Percentiles rank a stretch among this genome's conserved stretches.
phyloP scores from a whole-genome alignment of 1,139 yeast genomes.

The Meyerozyma smithsonii region DNA sequence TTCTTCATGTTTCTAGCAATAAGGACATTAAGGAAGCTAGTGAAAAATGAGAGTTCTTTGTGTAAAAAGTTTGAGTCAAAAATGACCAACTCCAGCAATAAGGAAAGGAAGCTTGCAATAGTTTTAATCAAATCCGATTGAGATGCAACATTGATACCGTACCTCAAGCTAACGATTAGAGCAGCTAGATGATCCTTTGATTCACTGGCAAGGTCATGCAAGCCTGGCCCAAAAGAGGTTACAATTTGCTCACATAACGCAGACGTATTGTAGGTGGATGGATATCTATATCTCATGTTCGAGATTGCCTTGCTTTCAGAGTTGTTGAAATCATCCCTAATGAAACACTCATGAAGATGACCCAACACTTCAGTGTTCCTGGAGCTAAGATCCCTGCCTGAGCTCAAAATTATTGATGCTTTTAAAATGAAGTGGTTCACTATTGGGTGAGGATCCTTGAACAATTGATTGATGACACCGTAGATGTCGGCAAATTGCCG shows the following conservation, averaged over 20 bases:
- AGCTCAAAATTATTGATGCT: slow-evolving; percentile 53
- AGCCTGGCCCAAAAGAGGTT: slow-evolving; percentile 37
- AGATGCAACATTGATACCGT: slow-evolving; percentile 31
- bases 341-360: slow-evolving; percentile 44
- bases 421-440: slow-evolving; percentile 72
- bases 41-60: slow-evolving; percentile 27
- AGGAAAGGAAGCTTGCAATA: slow-evolving; percentile 21
- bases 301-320: slow-evolving; percentile 19
- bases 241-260: slow-evolving; percentile 27
- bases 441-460: slow-evolving; percentile 78
- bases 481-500: slow-evolving; percentile 39
- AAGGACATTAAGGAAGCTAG: slow-evolving; percentile 27
- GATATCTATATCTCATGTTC: slow-evolving; percentile 27
- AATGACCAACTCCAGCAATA: slow-evolving; percentile 38
- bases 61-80: slow-evolving; percentile 35
- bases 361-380: slow-evolving; percentile 41
- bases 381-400: not conserved
- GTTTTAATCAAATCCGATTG: slow-evolving; percentile 25
- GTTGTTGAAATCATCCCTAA: slow-evolving; percentile 41
- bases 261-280: slow-evolving; percentile 21
- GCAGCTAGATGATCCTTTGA: slow-evolving; percentile 24
- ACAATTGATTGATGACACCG: slow-evolving; percentile 56
- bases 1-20: slow-evolving; percentile 35
- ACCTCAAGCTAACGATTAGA: slow-evolving; percentile 26
- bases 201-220: slow-evolving; percentile 20